Conservation (phyloP, 371 early-diverging fungal species). For the Mortierella sp. region DNA sequence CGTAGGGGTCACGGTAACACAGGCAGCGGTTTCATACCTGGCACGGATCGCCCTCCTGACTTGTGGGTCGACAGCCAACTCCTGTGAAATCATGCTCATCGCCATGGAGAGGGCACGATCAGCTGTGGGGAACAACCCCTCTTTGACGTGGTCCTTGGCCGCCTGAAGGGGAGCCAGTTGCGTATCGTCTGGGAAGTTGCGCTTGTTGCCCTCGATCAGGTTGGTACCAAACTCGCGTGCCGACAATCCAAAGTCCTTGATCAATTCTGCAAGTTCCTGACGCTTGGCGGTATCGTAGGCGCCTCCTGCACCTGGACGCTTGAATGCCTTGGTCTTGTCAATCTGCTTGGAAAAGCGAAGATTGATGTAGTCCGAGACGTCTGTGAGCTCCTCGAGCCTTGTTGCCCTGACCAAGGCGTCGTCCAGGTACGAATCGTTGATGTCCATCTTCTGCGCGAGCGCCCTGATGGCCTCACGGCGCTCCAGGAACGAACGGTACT, state of each 20-base stretch:
- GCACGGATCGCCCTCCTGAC: conserved; percentile 86
- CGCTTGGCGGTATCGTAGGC: conserved; percentile 68
- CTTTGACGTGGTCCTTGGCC: conserved; percentile 70
- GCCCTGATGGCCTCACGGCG: conserved; percentile 65
- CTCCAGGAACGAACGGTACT: conserved; percentile 79
- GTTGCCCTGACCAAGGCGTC: conserved; percentile 64
- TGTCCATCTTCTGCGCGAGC: conserved; percentile 61
- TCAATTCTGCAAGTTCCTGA: conserved; percentile 70
- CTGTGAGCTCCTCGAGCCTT: conserved; percentile 80
- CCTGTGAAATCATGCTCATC: conserved; percentile 78
- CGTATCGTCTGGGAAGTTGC: conserved; percentile 70
- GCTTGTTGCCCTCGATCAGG: conserved; percentile 66
- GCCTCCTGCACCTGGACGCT: conserved; percentile 63
- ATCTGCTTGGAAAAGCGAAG: conserved; percentile 74
- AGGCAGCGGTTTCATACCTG: conserved; percentile 77
- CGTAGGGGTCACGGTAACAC: conserved; percentile 86
- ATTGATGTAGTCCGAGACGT: conserved; percentile 83
- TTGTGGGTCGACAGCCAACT: conserved; percentile 86
- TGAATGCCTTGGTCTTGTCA: conserved; percentile 64
- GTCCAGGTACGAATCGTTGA: conserved; percentile 66
- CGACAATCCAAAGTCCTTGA: conserved; percentile 69
- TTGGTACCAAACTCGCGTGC: conserved; percentile 80
- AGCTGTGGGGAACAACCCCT: conserved; percentile 71
- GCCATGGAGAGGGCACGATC: conserved; percentile 77
- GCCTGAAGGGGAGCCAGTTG: conserved; percentile 68